A percentile compares a stretch with the other conserved stretches of the same genome.
These are phyloP conservation scores for Hibiscus syriacus DNA, from an alignment of 345 rosid genomes.

Conservation along the genomic window DNA sequence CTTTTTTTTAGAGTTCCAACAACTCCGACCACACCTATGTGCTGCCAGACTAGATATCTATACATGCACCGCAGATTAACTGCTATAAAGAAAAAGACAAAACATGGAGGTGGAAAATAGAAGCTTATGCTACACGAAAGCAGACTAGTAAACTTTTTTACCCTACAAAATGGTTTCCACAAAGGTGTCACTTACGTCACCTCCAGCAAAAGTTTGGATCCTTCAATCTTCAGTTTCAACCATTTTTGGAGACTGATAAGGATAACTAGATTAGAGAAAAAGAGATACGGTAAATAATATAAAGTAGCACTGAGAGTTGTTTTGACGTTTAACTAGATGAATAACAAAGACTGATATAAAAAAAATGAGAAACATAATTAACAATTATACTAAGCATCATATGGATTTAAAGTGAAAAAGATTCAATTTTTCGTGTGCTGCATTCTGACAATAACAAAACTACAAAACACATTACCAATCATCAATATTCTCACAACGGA, in stretches of 20 bases:
- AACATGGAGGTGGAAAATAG: neutral
- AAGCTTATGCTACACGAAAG: slow-evolving; percentile 3
- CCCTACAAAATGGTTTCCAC: slow-evolving; percentile 1
- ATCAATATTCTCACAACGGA: neutral
- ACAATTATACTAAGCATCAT: neutral
- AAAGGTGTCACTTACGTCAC: neutral
- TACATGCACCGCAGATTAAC: slow-evolving; percentile 9
- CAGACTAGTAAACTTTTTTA: slow-evolving; percentile 5
- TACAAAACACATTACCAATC: neutral
- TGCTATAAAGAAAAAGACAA: slow-evolving; percentile 3
- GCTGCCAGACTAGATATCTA: slow-evolving; percentile 22
- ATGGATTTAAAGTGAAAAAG: neutral
- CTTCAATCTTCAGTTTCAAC: slow-evolving; percentile 7
- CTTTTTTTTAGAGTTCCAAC: neutral
- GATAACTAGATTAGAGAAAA: neutral
- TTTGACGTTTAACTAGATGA: neutral
- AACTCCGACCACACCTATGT: slow-evolving; percentile 6
- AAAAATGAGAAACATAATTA: neutral
- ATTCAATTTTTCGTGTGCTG: neutral
- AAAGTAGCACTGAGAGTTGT: neutral
- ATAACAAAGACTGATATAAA: neutral
- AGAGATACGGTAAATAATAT: neutral
- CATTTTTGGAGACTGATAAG: neutral
- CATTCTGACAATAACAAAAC: neutral
- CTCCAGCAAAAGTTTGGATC: neutral